Evolutionary conservation across 805 yeast species (phyloP).

Genomic region (Yarrowia sp.): DNA sequence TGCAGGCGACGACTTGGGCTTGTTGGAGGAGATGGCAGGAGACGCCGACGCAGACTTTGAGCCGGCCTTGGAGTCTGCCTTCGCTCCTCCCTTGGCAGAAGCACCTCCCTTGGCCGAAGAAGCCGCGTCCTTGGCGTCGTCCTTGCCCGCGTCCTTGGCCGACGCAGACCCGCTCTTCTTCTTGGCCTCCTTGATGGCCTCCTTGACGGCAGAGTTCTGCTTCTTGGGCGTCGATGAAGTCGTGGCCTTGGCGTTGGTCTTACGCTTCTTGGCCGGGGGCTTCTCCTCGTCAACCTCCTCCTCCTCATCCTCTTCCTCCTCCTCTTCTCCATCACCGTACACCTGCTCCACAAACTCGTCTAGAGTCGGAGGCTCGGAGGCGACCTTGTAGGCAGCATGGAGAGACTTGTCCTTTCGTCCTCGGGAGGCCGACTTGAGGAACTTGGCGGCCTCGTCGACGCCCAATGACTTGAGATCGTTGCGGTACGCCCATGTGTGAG

Average conservation of each 20-base stretch:
- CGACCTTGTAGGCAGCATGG: slow-evolving; percentile 60
- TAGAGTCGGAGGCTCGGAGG: slow-evolving; percentile 58
- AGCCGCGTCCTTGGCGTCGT: too few species aligned
- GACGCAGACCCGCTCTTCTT: too few species aligned
- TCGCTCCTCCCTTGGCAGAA: slow-evolving; percentile 10
- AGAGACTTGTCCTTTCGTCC: slow-evolving; percentile 56
- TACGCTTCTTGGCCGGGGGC: slow-evolving; percentile 29
- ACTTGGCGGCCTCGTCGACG: slow-evolving; percentile 54
- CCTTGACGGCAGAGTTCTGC: slow-evolving; percentile 1
- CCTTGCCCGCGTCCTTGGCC: too few species aligned
- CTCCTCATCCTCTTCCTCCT: slow-evolving; percentile 49
- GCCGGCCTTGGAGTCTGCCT: slow-evolving; percentile 2
- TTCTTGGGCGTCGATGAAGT: slow-evolving; percentile 12
- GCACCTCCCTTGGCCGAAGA: slow-evolving; percentile 1
- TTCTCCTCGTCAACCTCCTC: slow-evolving; percentile 45
- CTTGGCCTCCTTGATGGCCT: not conserved
- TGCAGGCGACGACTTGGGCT: slow-evolving; percentile 35
- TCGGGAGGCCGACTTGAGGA: slow-evolving; percentile 47
- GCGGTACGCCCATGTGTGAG: slow-evolving; percentile 69
- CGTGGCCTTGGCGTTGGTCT: slow-evolving; percentile 11
- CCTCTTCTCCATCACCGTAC: slow-evolving; percentile 48
- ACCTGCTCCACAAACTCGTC: slow-evolving; percentile 57
- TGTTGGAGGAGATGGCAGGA: slow-evolving; percentile 13
- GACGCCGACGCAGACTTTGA: slow-evolving; percentile 37
- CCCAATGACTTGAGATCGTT: slow-evolving; percentile 60